These are phyloP conservation scores for Cryptosporidium tyzzeri DNA, from an alignment of 169 alveolate species.

Conservation along the genomic window DNA sequence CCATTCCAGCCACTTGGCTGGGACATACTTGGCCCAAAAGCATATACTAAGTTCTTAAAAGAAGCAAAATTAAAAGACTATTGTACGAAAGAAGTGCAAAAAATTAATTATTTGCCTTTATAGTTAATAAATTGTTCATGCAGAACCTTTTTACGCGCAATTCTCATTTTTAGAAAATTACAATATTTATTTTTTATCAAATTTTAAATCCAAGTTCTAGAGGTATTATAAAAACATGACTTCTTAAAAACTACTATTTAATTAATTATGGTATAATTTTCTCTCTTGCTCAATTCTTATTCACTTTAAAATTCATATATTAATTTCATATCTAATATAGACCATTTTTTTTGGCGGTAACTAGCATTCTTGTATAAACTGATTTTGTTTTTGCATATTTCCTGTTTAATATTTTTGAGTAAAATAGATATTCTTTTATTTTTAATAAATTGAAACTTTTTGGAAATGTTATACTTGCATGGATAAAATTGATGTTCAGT, in stretches of 20 bases:
- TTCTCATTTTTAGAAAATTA: background rate
- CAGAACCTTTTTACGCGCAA: background rate
- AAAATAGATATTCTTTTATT: background rate
- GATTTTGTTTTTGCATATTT: constrained; percentile 1
- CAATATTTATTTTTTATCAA: background rate
- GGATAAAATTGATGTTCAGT: background rate
- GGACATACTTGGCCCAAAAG: background rate
- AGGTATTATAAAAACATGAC: background rate
- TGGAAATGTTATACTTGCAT: background rate
- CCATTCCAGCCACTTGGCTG: background rate
- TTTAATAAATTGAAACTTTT: background rate
- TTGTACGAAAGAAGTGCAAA: too few species aligned
- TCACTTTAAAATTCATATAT: background rate
- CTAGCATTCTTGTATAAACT: background rate
- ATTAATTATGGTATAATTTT: background rate
- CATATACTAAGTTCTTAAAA: background rate
- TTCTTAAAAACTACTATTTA: background rate
- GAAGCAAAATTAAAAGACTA: background rate
- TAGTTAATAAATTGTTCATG: background rate
- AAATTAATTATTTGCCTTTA: too few species aligned
- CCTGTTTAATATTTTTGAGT: background rate
- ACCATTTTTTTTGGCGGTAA: constrained; percentile 10
- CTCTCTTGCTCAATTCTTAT: background rate
- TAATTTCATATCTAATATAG: background rate
- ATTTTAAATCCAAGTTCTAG: background rate